Conservation (phyloP, 768 basidiomycete species). For the Suillus luteus region DNA sequence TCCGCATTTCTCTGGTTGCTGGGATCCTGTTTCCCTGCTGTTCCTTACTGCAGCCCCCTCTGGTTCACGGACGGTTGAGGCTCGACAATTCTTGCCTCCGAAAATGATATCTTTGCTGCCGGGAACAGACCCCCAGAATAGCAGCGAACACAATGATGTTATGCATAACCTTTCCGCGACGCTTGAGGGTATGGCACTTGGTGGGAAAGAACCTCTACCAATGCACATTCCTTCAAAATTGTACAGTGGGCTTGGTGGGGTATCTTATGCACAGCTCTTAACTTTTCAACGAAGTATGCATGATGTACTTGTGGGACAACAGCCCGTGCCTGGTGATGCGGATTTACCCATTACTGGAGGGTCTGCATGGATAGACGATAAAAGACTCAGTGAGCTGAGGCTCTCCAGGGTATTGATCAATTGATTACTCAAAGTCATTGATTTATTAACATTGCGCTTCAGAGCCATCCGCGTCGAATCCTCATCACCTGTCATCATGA, state of each 20-base stretch:
- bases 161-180: slow-evolving; percentile 3
- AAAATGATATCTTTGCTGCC: slow-evolving; percentile 32
- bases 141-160: neutral
- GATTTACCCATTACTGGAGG: slow-evolving; percentile 52
- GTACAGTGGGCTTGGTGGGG: slow-evolving; percentile 38
- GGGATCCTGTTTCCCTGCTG: slow-evolving; percentile 71
- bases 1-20: slow-evolving; percentile 68
- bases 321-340: slow-evolving; percentile 9
- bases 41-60: slow-evolving; percentile 55
- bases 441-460: slow-evolving; percentile 1
- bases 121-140: slow-evolving; percentile 7
- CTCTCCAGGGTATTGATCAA: slow-evolving; percentile 51
- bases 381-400: slow-evolving; percentile 49
- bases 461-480: slow-evolving; percentile 67
- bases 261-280: slow-evolving; percentile 47
- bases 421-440: neutral
- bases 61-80: slow-evolving; percentile 54
- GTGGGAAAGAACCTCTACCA: slow-evolving; percentile 4
- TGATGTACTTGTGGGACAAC: slow-evolving; percentile 38
- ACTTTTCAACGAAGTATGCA: slow-evolving; percentile 51
- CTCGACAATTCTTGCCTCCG: slow-evolving; percentile 74
- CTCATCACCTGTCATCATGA: slow-evolving; percentile 66
- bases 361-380: slow-evolving; percentile 56
- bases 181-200: slow-evolving; percentile 13
- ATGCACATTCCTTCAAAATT: slow-evolving; percentile 26